These are phyloP conservation scores for Micractinium sp. DNA, from an alignment of 139 green algal species.

Conservation along the genomic window DNA sequence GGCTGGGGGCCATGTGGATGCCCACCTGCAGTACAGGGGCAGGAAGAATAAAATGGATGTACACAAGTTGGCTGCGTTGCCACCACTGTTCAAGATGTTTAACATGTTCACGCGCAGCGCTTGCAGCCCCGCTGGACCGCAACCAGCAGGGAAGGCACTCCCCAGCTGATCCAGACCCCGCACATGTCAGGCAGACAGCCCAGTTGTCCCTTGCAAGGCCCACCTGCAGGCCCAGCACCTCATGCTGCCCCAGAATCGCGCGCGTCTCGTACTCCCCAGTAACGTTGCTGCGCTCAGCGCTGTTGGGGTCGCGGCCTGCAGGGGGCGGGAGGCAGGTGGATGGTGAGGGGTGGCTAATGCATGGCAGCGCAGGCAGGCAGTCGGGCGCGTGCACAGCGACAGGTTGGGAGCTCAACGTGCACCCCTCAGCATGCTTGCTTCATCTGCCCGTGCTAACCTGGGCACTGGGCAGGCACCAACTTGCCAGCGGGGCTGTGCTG, in stretches of 20 bases:
- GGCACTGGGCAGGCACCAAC: background rate
- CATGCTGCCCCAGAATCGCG: background rate
- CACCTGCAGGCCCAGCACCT: constrained; percentile 8
- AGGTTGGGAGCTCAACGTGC: background rate
- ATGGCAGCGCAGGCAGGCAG: background rate
- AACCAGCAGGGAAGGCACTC: too few species aligned
- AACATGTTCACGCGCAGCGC: too few species aligned
- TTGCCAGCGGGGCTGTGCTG: background rate
- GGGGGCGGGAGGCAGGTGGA: background rate
- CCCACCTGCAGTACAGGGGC: background rate
- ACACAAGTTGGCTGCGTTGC: too few species aligned
- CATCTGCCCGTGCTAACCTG: background rate
- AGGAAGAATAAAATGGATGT: background rate
- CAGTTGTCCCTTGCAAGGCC: background rate
- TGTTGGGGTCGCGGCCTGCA: background rate
- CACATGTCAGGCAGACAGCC: too few species aligned
- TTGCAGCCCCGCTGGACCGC: too few species aligned
- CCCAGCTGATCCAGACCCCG: too few species aligned
- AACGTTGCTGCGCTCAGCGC: background rate
- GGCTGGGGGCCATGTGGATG: constrained; percentile 3
- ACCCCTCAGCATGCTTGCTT: background rate
- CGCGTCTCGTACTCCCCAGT: background rate
- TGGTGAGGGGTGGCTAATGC: background rate
- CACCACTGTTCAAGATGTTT: too few species aligned
- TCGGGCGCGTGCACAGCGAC: background rate